phyloP scores from a whole-genome alignment of 2,329 filamentous ascomycete genomes.

The Nemania diffusa region DNA sequence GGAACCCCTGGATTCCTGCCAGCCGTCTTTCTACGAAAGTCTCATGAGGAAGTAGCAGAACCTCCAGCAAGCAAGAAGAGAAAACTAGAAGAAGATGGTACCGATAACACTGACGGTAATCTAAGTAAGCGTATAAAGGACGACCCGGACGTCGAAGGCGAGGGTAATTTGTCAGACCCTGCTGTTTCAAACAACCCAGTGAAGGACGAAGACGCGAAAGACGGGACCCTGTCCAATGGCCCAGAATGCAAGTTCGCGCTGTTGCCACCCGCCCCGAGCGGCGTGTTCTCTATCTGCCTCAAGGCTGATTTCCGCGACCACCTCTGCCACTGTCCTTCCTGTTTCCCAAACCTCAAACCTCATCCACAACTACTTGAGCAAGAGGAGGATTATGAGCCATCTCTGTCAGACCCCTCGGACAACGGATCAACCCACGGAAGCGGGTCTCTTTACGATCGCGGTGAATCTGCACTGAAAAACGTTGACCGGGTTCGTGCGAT shows the following conservation, averaged over 20 bases:
- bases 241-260: conserved; percentile 67
- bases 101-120: conserved; percentile 49
- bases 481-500: conserved; percentile 94
- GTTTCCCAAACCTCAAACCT: conserved; percentile 76
- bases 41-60: conserved; percentile 22
- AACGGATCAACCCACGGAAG: conserved; percentile 73
- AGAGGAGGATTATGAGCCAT: conserved; percentile 93
- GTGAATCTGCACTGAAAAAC: conserved; percentile 90
- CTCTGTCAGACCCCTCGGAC: conserved; percentile 74
- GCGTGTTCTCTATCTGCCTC: conserved; percentile 83
- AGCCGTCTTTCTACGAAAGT: conserved; percentile 68
- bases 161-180: conserved; percentile 22
- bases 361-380: conserved; percentile 90
- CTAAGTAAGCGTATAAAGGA: conserved; percentile 64
- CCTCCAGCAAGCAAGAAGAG: conserved; percentile 67
- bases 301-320: conserved; percentile 80
- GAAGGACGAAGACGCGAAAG: conserved; percentile 41
- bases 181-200: conserved; percentile 18
- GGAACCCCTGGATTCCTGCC: conserved; percentile 81
- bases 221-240: conserved; percentile 27
- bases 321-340: conserved; percentile 84
- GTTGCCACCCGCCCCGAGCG: conserved; percentile 66
- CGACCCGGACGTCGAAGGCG: conserved; percentile 45
- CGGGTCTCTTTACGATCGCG: conserved; percentile 86
- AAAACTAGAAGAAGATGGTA: conserved; percentile 67